Conservation (phyloP, 192 early-diverging fungal species). For the Funneliformis mosseae region DNA sequence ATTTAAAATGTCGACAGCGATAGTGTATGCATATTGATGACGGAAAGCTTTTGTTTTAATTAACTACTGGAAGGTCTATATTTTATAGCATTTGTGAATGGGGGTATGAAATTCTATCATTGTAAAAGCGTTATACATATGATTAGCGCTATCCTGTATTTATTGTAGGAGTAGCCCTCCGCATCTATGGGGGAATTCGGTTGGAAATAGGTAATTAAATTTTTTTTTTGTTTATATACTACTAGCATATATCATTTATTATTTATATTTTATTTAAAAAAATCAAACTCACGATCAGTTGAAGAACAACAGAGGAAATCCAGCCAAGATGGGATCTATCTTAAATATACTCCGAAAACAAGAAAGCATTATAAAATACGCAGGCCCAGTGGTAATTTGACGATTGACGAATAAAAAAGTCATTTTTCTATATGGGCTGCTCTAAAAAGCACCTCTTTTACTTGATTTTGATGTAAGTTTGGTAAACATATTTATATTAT, state of each 20-base stretch:
- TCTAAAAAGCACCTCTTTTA: conserved; percentile 61
- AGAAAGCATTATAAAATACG: conserved; percentile 23
- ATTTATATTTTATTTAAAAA: background rate
- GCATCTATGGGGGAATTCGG: conserved; percentile 22
- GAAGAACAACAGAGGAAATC: conserved; percentile 40
- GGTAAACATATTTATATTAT: background rate
- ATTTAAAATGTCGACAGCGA: background rate
- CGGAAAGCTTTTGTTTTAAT: background rate
- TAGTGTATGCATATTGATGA: background rate
- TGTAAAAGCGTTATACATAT: conserved; percentile 39
- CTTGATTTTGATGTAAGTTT: conserved; percentile 55
- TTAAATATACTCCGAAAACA: background rate
- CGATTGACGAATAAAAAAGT: conserved; percentile 34
- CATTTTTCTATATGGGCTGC: conserved; percentile 52
- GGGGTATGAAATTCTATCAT: conserved; percentile 41
- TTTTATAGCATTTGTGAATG: conserved; percentile 53
- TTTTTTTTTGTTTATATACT: background rate
- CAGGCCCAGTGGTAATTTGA: conserved; percentile 47
- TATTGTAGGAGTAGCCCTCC: background rate
- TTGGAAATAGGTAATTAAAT: conserved; percentile 38
- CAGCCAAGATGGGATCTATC: background rate
- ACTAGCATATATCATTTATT: background rate
- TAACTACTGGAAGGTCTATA: conserved; percentile 47
- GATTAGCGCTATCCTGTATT: background rate
- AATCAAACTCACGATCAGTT: conserved; percentile 9